Evolutionary conservation across 441 rosid genomes (phyloP), one percentile per base, ranked within the genome.

Genomic region (Pelargonium australe): DNA sequence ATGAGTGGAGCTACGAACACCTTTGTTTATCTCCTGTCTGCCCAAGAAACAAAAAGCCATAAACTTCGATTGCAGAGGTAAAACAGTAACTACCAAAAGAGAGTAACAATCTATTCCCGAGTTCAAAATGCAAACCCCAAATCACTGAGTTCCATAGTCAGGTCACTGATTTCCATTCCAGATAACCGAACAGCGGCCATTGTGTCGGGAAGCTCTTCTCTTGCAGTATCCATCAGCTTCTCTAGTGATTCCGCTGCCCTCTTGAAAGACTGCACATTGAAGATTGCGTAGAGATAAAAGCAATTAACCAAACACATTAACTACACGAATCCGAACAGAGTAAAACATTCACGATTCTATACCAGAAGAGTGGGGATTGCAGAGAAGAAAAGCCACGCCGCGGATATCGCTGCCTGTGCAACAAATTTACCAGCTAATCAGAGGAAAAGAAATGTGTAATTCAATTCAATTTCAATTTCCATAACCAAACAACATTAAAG

Each of bases 111-210:
- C 69, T 20, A 37, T 14, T 17, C 19, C 61, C 9, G 6, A 23
- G 41, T 28, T 14, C 8, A 37, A 19, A 71, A 63, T 62, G 73
- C 91, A 53, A 55, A 87, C 98, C 96, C 95, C 51, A 93, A 74
- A 80, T 90, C 92, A 67, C 91, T 89, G 66, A 93, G 91, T 84
- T 93, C 96, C 89, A 85, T 85, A 0, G 96, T 90, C 31, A 93
- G 84, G 83, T 90, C 97, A 75, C 89, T 86, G 40, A 93, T 90
- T 87, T 93, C 98, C 97, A 93, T 93, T 57, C 96, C 97, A 0
- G 97, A 89, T 70, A 93, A 81, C 2, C 96, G 84, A 65, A 93
- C 68, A 23, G 97, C 95, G 53, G 95, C 97, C 98, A 93, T 90
- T 51, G 96, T 93, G 77, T 84, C 90, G 2, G 98, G 97, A 66